A percentile compares a stretch with the other conserved stretches of the same genome.
Conservation (phyloP, 129 eudicot genomes). For the Tanacetum coccineum region DNA sequence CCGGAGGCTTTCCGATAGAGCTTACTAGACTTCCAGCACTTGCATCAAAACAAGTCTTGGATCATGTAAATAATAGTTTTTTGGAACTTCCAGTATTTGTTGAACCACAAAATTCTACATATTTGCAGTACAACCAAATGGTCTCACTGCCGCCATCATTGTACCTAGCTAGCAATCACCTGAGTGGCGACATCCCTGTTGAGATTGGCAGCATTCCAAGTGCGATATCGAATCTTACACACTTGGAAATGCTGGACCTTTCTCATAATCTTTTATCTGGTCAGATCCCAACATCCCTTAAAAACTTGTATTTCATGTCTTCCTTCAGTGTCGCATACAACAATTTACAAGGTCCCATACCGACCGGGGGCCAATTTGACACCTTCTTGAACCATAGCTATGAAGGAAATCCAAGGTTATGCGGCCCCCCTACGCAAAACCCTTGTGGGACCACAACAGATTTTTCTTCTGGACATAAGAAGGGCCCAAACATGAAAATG, state of each 20-base stretch:
- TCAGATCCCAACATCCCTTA: conserved; percentile 25
- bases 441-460: no score
- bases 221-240: conserved; percentile 27
- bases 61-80: neutral
- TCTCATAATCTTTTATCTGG: conserved; percentile 23
- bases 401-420: conserved; percentile 25
- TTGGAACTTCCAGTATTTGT: conserved; percentile 24
- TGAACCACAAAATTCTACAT: conserved; percentile 13
- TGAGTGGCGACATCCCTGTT: conserved; percentile 33
- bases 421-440: conserved; percentile 5
- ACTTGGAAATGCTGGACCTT: conserved; percentile 32
- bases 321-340: conserved; percentile 31
- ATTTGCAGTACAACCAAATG: neutral
- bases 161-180: conserved; percentile 23
- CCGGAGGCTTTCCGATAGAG: conserved; percentile 44
- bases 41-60: neutral
- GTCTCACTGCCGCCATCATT: conserved; percentile 20
- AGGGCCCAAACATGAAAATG: no score
- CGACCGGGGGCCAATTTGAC: neutral
- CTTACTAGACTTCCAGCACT: conserved; percentile 34
- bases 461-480: no score
- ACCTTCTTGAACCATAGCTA: conserved; percentile 18
- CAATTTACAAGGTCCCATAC: conserved; percentile 25
- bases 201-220: conserved; percentile 37
- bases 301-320: conserved; percentile 31